Evolutionary conservation across 371 early-diverging fungal species (phyloP), one percentile per base, ranked within the genome.

Genomic region (Blyttiomyces sp.): DNA sequence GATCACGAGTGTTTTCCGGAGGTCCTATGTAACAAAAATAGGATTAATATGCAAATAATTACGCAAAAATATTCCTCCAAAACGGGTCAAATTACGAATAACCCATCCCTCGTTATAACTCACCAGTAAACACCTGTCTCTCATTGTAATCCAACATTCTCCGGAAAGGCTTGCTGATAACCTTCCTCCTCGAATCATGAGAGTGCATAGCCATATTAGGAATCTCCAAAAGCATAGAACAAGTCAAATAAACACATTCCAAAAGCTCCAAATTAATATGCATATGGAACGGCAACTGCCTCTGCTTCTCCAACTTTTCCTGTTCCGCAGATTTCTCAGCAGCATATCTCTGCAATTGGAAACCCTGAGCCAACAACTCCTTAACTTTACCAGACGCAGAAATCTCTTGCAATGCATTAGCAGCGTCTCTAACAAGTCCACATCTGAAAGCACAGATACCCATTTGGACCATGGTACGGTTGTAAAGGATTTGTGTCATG

Each of bases 251-350:
- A 31, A 92, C 92, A 72, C 92, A 95, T 82, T 98, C 99, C 43
- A 98, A 75, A 27, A 98, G 85, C 74, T 98, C 99, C 63, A 96
- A 76, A 82, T 96, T 95, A 79, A 98, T 94, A 82, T 95, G 95
- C 93, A 96, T 92, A 80, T 96, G 96, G 92, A 96, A 95, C 24
- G 97, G 98, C 65, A 98, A 81, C 82, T 91, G 94, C 50, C 95
- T 85, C 77, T 88, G 90, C 71, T 91, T 90, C 71, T 95, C 95
- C 30, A 89, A 77, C 67, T 87, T 86, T 70, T 96, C 97, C 69
- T 90, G 86, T 66, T 94, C 95, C 4, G 91, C 84, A 13, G 89
- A 85, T 59, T 85, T 75, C 35, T 77, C 79, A 51, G 82, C 64
- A 36, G 80, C 81, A 69, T 84, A 86, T 52, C 88, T 84, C 73